A percentile compares a stretch with the other conserved stretches of the same genome.
These are phyloP conservation scores for Neopestalotiopsis clavispora DNA, from an alignment of 2,329 filamentous ascomycete species.

Conservation along the genomic window DNA sequence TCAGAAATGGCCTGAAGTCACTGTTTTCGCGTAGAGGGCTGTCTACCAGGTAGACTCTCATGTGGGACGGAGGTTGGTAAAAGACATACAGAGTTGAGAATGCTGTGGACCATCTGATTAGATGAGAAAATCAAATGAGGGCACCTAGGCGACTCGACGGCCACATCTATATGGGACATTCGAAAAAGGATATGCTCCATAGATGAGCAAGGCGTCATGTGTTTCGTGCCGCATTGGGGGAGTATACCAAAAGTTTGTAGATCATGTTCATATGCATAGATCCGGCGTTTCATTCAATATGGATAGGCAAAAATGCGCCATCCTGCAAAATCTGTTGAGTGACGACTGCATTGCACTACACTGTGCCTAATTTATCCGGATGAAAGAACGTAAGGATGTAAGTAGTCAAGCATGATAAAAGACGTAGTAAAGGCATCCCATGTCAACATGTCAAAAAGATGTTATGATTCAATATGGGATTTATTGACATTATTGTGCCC, in stretches of 20 bases:
- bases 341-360: background rate
- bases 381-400: too few relatives aligned
- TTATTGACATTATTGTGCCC: too few relatives aligned
- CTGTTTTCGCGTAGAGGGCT: constrained; percentile 43
- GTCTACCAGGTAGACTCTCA: background rate
- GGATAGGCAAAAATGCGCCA: background rate
- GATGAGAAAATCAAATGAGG: background rate
- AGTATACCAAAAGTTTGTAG: constrained; percentile 3
- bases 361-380: too few relatives aligned
- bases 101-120: background rate
- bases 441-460: too few relatives aligned
- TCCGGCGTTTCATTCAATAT: background rate
- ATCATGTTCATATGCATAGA: background rate
- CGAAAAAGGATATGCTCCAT: background rate
- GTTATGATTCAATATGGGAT: too few relatives aligned
- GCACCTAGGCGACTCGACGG: background rate
- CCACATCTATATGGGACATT: background rate
- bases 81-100: background rate
- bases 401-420: too few relatives aligned
- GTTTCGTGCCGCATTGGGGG: background rate
- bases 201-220: background rate
- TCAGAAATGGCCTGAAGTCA: constrained; percentile 56
- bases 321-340: background rate
- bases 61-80: background rate
- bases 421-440: too few relatives aligned